Conservation (phyloP, 768 basidiomycete genomes). For the Russula foetens region DNA sequence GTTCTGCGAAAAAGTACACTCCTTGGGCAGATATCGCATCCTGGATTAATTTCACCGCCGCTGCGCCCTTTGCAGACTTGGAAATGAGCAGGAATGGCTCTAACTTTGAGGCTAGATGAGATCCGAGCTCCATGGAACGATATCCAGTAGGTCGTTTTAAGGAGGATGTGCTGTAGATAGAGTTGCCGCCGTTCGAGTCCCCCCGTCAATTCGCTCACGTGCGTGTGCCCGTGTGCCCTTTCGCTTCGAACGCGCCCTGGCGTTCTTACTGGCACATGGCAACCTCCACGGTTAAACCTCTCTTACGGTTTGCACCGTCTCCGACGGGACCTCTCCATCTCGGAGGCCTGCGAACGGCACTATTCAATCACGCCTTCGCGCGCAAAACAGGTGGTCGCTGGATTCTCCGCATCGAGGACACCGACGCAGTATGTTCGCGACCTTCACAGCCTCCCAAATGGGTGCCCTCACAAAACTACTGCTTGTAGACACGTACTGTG, state of each 20-base stretch:
- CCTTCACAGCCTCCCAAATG: not conserved
- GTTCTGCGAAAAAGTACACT: constrained; percentile 86
- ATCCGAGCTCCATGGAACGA: constrained; percentile 49
- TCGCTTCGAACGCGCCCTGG: too few relatives aligned
- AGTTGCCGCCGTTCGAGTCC: too few relatives aligned
- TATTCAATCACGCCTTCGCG: constrained; percentile 87
- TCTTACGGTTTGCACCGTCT: constrained; percentile 92
- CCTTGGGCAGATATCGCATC: constrained; percentile 86
- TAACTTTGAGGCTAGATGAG: constrained; percentile 57
- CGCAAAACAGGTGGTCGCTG: constrained; percentile 78
- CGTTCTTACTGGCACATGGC: not conserved
- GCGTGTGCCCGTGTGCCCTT: not conserved
- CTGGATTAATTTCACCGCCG: constrained; percentile 80
- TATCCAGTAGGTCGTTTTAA: too few relatives aligned
- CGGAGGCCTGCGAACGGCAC: constrained; percentile 87
- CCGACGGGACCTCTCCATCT: constrained; percentile 93
- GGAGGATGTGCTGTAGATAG: too few relatives aligned
- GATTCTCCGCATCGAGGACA: constrained; percentile 92
- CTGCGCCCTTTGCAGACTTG: constrained; percentile 86
- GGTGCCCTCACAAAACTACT: not conserved
- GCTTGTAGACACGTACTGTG: constrained; percentile 61
- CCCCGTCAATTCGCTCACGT: not conserved
- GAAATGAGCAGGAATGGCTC: constrained; percentile 91
- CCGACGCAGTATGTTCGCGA: constrained; percentile 66
- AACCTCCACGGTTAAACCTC: constrained; percentile 16